Evolutionary conservation across 2,329 filamentous ascomycete species (phyloP), one percentile per base, ranked within the genome.

Genomic region (Chaetomium sp.): DNA sequence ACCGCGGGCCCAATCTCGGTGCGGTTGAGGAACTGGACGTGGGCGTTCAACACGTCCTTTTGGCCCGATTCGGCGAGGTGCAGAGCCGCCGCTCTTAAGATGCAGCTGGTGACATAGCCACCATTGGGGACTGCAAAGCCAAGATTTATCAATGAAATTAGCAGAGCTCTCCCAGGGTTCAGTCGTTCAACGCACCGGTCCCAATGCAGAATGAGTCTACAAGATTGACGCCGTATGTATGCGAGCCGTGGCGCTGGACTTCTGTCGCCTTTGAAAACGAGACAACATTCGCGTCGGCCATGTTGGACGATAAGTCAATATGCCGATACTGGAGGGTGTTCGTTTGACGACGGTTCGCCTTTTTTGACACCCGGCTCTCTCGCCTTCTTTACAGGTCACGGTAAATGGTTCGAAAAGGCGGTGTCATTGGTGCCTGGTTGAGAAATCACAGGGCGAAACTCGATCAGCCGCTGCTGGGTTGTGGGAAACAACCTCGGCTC

Each of bases 31-130:
- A 72, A 78, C 47, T 75, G 68, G 58, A 76, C 72, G 52, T 75
- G 71, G 0, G 69, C 69, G 1, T 70, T 67, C 19, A 76, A 58
- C 2, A 72, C 68, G 59, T 76, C 69, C 0, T 69, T 65, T 43
- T 76, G 74, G 14, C 64, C 61, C 2, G 65, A 64, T 1, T 62
- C 50, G 12, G 59, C 49, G 12, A 76, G 66, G 55, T 76, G 72
- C 2, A 61, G 56, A 10, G 61, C 64, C 6, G 70, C 70, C 2
- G 68, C 71, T 3, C 66, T 61, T 41, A 76, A 64, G 49, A 78
- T 68, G 48, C 72, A 67, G 12, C 71, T 68, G 4, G 74, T 71
- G 1, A 76, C 69, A 54, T 76, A 78, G 42, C 76, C 75, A 56
- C 76, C 75, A 54, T 78, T 74, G 2, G 75, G 75, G 11, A 77